phyloP scores from a whole-genome alignment of 78 protist species.

The Paratrimastix pyriformis region DNA sequence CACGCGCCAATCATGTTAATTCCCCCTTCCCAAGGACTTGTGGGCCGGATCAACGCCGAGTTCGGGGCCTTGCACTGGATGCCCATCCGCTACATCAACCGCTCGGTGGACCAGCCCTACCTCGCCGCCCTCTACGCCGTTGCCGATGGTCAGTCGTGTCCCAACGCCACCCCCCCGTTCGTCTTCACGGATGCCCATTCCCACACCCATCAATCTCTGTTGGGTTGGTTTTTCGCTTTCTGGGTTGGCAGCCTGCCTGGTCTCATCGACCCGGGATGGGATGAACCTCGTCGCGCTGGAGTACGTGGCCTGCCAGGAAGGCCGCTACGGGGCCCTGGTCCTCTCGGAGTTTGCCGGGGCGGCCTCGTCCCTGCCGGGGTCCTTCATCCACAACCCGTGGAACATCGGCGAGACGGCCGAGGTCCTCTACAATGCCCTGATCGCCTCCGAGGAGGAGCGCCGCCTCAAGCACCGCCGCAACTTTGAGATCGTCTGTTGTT shows the following conservation, averaged over 20 bases:
- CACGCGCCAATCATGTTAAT: not conserved
- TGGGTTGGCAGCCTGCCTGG: slow-evolving; percentile 34
- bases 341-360: slow-evolving; percentile 49
- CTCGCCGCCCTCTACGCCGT: slow-evolving; percentile 44
- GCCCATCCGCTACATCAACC: slow-evolving; percentile 69
- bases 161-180: not conserved
- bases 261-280: slow-evolving; percentile 79
- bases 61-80: slow-evolving; percentile 25
- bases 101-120: slow-evolving; percentile 39
- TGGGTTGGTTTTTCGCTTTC: not conserved
- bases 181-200: no score
- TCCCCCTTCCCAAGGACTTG: not conserved
- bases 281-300: slow-evolving; percentile 77
- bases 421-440: slow-evolving; percentile 9
- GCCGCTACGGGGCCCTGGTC: slow-evolving; percentile 45
- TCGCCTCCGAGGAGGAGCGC: not conserved
- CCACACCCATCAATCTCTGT: no score
- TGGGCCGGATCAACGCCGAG: slow-evolving; percentile 30
- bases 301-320: slow-evolving; percentile 65
- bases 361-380: slow-evolving; percentile 27
- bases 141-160: no score
- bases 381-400: slow-evolving; percentile 21
- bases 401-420: slow-evolving; percentile 16
- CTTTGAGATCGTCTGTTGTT: not conserved
- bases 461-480: not conserved